Evolutionary conservation across 805 yeast species (phyloP).

Genomic region (Kodamaea fukazawae): DNA sequence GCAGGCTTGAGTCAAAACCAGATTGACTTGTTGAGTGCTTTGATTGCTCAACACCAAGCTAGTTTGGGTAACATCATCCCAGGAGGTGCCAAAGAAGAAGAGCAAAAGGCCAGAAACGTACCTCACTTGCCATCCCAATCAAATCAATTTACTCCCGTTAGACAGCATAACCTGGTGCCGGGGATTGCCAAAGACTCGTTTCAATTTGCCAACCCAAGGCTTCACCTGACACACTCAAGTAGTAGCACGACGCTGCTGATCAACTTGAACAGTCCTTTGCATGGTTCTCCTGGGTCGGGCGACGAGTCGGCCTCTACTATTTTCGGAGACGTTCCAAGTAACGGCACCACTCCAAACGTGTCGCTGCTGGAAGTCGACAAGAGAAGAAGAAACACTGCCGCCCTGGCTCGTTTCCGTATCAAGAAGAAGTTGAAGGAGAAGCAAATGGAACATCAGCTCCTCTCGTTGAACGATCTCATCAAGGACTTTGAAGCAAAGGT

Average conservation of each 20-base stretch:
- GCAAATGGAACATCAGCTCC: constrained; percentile 52
- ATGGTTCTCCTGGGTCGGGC: constrained; percentile 11
- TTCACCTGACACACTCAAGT: neutral
- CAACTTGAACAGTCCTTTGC: constrained; percentile 11
- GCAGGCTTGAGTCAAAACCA: constrained; percentile 70
- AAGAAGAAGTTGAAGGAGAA: constrained; percentile 60
- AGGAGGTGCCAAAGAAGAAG: neutral
- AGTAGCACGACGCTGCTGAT: constrained; percentile 9
- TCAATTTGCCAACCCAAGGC: neutral
- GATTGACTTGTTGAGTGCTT: constrained; percentile 68
- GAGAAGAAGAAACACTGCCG: constrained; percentile 59
- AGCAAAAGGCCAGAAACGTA: constrained; percentile 4
- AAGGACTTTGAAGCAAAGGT: constrained; percentile 44
- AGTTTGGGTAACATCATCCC: constrained; percentile 16
- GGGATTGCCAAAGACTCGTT: constrained; percentile 7
- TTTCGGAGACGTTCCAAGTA: constrained; percentile 3
- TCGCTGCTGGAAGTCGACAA: constrained; percentile 40
- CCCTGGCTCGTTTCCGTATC: constrained; percentile 61
- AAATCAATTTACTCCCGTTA: constrained; percentile 12
- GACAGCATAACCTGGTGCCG: constrained; percentile 14
- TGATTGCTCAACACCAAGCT: constrained; percentile 66
- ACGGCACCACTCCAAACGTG: constrained; percentile 3
- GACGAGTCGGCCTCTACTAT: constrained; percentile 5
- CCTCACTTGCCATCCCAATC: constrained; percentile 13
- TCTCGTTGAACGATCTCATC: constrained; percentile 44